These are phyloP conservation scores for Protoeuglena noctilucae DNA, from an alignment of 139 green algal species.

Conservation along the genomic window DNA sequence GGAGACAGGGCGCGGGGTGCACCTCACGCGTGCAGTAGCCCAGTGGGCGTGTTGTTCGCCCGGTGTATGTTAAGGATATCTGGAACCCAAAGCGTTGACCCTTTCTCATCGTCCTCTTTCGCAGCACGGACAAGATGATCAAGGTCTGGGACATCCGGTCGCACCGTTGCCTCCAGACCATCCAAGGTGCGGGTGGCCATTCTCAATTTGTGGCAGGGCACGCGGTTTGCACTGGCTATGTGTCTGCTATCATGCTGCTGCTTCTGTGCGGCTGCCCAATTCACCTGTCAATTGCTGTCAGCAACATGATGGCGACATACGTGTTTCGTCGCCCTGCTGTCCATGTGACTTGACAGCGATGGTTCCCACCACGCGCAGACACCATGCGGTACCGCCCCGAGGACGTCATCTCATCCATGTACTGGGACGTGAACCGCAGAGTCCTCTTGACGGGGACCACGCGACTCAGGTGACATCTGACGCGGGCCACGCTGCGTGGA, in stretches of 20 bases:
- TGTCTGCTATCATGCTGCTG: background rate
- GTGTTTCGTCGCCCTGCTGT: slow-evolving; percentile 9
- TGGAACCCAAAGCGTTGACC: no score
- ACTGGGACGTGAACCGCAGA: slow-evolving; percentile 29
- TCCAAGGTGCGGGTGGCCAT: no score
- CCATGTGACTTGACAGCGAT: no score
- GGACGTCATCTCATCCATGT: slow-evolving; percentile 21
- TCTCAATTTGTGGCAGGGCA: slow-evolving; percentile 6
- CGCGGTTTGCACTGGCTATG: background rate
- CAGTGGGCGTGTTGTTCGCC: no score
- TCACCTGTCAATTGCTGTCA: background rate
- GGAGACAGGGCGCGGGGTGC: no score
- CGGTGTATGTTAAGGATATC: no score
- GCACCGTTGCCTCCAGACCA: slow-evolving; percentile 48
- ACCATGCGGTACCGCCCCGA: slow-evolving; percentile 25
- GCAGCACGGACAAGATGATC: slow-evolving; percentile 49
- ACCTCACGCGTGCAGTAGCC: no score
- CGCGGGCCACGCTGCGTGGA: no score
- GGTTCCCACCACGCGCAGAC: no score
- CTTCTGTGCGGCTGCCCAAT: background rate
- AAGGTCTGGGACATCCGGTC: slow-evolving; percentile 65
- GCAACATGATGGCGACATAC: background rate
- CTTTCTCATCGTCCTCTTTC: no score
- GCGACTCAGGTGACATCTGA: no score
- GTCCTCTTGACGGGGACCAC: slow-evolving; percentile 5